Percentiles rank a stretch among this genome's conserved stretches.
Conservation (phyloP, 306 rosid genomes). For the Lablab purpureus region DNA sequence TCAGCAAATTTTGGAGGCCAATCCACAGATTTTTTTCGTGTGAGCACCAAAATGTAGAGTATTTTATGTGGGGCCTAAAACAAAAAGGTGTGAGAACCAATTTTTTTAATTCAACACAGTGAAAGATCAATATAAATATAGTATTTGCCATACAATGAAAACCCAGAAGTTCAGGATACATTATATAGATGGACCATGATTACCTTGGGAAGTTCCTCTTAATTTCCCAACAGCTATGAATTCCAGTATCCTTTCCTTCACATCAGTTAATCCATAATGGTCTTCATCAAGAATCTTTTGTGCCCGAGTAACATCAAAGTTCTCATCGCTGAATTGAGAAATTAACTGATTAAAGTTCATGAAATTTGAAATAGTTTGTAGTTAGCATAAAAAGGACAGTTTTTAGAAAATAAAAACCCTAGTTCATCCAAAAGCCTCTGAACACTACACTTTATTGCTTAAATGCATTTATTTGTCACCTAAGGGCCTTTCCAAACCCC, state of each 20-base stretch:
- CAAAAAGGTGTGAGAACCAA: neutral
- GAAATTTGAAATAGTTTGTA: slow-evolving; percentile 3
- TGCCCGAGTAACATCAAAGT: slow-evolving; percentile 89
- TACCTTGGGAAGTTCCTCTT: slow-evolving; percentile 97
- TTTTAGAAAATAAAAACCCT: slow-evolving; percentile 23
- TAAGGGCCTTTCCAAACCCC: slow-evolving; percentile 15
- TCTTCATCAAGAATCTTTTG: slow-evolving; percentile 97
- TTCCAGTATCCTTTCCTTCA: slow-evolving; percentile 96
- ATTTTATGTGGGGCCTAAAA: neutral
- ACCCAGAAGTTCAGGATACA: slow-evolving; percentile 1
- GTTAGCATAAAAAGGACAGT: slow-evolving; percentile 15
- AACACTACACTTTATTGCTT: neutral
- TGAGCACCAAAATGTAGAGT: neutral
- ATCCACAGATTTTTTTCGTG: neutral
- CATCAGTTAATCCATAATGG: slow-evolving; percentile 96
- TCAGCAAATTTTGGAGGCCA: neutral
- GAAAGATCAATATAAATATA: slow-evolving; percentile 13
- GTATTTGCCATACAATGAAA: slow-evolving; percentile 28
- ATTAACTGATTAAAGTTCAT: slow-evolving; percentile 37
- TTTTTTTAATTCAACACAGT: neutral
- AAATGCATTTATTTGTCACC: slow-evolving; percentile 30
- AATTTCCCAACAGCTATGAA: slow-evolving; percentile 98
- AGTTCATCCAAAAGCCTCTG: slow-evolving; percentile 27
- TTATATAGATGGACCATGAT: slow-evolving; percentile 38
- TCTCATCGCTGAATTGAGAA: slow-evolving; percentile 81